Evolutionary conservation across 1,139 yeast species (phyloP).

Genomic region (Kurtzmaniella quercitrusa): DNA sequence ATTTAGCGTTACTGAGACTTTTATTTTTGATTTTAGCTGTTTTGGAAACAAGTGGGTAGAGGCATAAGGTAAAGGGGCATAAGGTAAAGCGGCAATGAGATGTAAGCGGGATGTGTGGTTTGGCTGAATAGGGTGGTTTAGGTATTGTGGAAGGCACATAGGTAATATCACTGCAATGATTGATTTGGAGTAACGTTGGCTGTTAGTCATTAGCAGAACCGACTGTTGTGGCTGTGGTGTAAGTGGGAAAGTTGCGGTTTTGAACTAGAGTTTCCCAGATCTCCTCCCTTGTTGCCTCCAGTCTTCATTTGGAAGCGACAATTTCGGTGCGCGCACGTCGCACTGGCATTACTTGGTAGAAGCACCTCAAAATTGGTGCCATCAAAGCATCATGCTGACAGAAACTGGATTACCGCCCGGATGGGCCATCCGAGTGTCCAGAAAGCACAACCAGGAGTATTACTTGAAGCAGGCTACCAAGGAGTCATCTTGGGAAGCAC

Average conservation of each 20-base stretch:
- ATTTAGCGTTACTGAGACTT: background rate
- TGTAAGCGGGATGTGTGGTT: too few species aligned
- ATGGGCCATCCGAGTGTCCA: conserved; percentile 80
- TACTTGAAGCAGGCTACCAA: conserved; percentile 66
- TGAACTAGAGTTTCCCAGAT: background rate
- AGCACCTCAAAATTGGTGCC: background rate
- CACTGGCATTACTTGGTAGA: background rate
- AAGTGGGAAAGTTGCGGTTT: background rate
- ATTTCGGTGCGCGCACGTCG: background rate
- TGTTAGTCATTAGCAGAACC: too few species aligned
- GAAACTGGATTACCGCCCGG: conserved; percentile 78
- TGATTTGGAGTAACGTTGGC: too few species aligned
- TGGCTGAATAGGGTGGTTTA: too few species aligned
- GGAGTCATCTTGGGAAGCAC: conserved; percentile 89
- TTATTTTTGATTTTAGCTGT: background rate
- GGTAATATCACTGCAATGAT: too few species aligned
- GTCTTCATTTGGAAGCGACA: background rate
- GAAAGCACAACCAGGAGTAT: conserved; percentile 81
- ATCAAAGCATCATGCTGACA: conserved; percentile 12
- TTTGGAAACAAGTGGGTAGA: background rate
- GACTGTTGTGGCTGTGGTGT: background rate
- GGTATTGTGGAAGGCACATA: too few species aligned
- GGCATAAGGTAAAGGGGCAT: too few species aligned
- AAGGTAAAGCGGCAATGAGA: too few species aligned
- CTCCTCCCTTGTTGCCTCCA: background rate